phyloP scores from a whole-genome alignment of 2,329 filamentous ascomycete species.

The Sclerotinia subarctica region DNA sequence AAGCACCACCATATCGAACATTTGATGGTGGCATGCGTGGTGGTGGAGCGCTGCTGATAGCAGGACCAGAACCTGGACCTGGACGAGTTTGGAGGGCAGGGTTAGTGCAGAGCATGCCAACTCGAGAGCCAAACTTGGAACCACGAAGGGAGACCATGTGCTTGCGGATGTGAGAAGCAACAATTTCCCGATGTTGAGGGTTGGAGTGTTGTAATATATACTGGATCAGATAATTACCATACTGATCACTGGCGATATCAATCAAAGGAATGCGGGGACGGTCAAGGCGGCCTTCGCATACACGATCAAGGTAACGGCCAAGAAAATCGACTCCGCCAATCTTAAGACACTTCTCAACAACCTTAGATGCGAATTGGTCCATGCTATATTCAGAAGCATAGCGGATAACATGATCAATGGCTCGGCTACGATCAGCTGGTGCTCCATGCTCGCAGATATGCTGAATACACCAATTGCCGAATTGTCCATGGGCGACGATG shows the following conservation, averaged over 20 bases:
- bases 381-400: slow-evolving; percentile 96
- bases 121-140: slow-evolving; percentile 96
- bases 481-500: slow-evolving; percentile 94
- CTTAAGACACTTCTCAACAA: slow-evolving; percentile 98
- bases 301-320: slow-evolving; percentile 85
- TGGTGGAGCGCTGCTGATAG: slow-evolving; percentile 49
- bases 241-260: slow-evolving; percentile 97
- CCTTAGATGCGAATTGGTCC: slow-evolving; percentile 98
- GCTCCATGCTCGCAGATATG: slow-evolving; percentile 97
- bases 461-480: slow-evolving; percentile 99
- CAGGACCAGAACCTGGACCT: slow-evolving; percentile 72
- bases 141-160: slow-evolving; percentile 99
- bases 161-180: slow-evolving; percentile 92
- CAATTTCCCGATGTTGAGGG: slow-evolving; percentile 85
- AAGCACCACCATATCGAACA: slow-evolving; percentile 56
- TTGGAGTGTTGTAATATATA: slow-evolving; percentile 90
- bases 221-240: slow-evolving; percentile 97
- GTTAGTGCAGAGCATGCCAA: slow-evolving; percentile 98
- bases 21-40: slow-evolving; percentile 54
- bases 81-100: slow-evolving; percentile 85
- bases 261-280: slow-evolving; percentile 95
- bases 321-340: slow-evolving; percentile 90
- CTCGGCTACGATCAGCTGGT: slow-evolving; percentile 84
- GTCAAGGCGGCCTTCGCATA: slow-evolving; percentile 86
- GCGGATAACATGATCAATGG: slow-evolving; percentile 91